Evolutionary conservation across 2,329 filamentous ascomycete species (phyloP), one percentile per base, ranked within the genome.

Genomic region (Paracorniculantispora psalliotae): DNA sequence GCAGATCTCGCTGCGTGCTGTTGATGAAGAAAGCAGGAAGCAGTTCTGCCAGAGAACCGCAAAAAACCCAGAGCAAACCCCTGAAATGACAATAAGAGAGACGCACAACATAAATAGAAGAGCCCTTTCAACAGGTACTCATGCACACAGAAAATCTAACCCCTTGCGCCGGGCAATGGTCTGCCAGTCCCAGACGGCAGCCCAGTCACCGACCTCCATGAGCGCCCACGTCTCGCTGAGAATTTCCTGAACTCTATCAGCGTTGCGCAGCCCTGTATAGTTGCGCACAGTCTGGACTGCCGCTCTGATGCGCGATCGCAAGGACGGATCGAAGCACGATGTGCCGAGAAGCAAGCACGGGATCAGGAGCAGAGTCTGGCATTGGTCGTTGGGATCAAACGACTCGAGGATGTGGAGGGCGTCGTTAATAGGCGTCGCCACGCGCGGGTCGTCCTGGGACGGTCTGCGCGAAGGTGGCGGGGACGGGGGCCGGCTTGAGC

Each of bases 171-270:
- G 71, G 1, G 83, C 83, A 28, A 86, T 76, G 3, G 74, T 73
- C 62, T 86, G 83, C 84, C 84, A 87, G 67, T 88, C 85, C 85
- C 85, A 88, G 8, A 81, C 82, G 19, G 77, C 75, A 26, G 75
- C 65, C 79, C 82, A 86, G 52, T 86, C 81, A 21, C 79, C 81
- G 10, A 70, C 68, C 26, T 80, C 81, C 82, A 87, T 86, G 23
- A 82, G 73, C 23, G 74, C 70, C 84, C 84, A 87, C 3, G 87
- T 74, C 63, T 81, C 79, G 63, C 84, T 80, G 13, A 87, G 75
- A 1, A 87, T 69, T 61, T 82, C 73, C 17, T 73, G 62, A 3
- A 81, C 80, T 13, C 79, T 75, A 62, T 85, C 80, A 28, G 81
- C 80, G 64, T 85, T 86, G 25, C 80, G 76, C 28, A 87, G 73